Evolutionary conservation across 1,284 basidiomycete species (phyloP).

Genomic region (Athelia sp.): DNA sequence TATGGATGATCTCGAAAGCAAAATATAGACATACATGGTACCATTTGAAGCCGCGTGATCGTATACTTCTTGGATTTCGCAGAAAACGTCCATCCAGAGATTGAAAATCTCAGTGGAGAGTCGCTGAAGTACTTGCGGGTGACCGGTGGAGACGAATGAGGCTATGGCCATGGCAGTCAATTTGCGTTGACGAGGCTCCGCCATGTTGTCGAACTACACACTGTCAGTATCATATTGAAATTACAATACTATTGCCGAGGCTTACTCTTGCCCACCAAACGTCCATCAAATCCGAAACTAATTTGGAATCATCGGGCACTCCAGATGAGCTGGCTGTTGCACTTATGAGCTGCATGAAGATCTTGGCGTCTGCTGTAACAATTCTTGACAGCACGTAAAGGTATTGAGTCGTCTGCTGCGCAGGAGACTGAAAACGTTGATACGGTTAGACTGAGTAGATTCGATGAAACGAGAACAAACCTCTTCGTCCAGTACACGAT

Average conservation of each 20-base stretch:
- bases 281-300: constrained; percentile 42
- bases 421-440: constrained; percentile 34
- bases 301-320: no score
- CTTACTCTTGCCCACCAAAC: constrained; percentile 77
- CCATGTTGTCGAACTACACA: constrained; percentile 78
- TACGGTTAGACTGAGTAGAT: constrained; percentile 8
- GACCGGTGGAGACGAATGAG: constrained; percentile 63
- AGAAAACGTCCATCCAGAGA: constrained; percentile 87
- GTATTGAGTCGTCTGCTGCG: constrained; percentile 56
- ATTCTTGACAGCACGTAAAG: constrained; percentile 69
- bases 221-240: neutral
- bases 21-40: constrained; percentile 19
- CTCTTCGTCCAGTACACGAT: constrained; percentile 58
- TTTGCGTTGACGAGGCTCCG: constrained; percentile 71
- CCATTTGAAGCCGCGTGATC: constrained; percentile 33
- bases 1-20: constrained; percentile 6
- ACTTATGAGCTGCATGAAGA: constrained; percentile 64
- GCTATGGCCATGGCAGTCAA: constrained; percentile 72
- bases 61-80: constrained; percentile 73
- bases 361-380: constrained; percentile 51
- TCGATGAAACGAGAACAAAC: constrained; percentile 28
- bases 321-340: constrained; percentile 41
- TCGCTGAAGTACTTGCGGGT: constrained; percentile 64
- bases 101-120: constrained; percentile 77
- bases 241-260: constrained; percentile 5